These are phyloP conservation scores for Danielia reshetovae DNA, from an alignment of 805 yeast species.

Conservation along the genomic window DNA sequence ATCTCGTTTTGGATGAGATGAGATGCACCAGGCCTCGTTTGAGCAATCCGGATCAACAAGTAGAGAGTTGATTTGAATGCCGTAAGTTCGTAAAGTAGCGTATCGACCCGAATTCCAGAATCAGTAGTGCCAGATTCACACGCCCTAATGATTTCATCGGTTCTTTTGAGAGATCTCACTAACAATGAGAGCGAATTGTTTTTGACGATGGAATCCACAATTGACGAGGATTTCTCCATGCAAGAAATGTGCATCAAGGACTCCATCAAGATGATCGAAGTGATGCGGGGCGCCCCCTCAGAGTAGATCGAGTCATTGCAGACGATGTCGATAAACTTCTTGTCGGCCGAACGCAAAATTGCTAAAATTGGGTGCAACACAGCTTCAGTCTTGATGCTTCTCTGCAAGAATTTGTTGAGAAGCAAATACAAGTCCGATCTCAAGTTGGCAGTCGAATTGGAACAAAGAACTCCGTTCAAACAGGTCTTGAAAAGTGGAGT, in stretches of 20 bases:
- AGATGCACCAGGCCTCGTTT: slow-evolving; percentile 72
- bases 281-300: slow-evolving; percentile 70
- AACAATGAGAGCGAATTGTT: slow-evolving; percentile 64
- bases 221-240: slow-evolving; percentile 44
- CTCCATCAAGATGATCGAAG: slow-evolving; percentile 74
- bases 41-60: slow-evolving; percentile 70
- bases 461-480: slow-evolving; percentile 65
- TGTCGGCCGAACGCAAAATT: slow-evolving; percentile 58
- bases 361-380: slow-evolving; percentile 46
- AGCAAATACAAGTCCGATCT: slow-evolving; percentile 79
- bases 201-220: slow-evolving; percentile 57
- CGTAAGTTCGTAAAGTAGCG: slow-evolving; percentile 67
- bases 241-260: slow-evolving; percentile 55
- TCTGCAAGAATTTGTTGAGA: slow-evolving; percentile 59
- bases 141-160: slow-evolving; percentile 56
- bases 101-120: slow-evolving; percentile 42
- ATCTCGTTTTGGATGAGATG: slow-evolving; percentile 71
- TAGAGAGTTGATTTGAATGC: slow-evolving; percentile 70
- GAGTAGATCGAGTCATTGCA: slow-evolving; percentile 78
- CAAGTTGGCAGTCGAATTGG: slow-evolving; percentile 61
- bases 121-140: slow-evolving; percentile 18
- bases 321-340: slow-evolving; percentile 55
- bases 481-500: slow-evolving; percentile 71
- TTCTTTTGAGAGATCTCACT: slow-evolving; percentile 61
- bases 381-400: slow-evolving; percentile 40